Base-by-base conservation (phyloP, 768 basidiomycete species). In the Terana coerulea region DNA sequence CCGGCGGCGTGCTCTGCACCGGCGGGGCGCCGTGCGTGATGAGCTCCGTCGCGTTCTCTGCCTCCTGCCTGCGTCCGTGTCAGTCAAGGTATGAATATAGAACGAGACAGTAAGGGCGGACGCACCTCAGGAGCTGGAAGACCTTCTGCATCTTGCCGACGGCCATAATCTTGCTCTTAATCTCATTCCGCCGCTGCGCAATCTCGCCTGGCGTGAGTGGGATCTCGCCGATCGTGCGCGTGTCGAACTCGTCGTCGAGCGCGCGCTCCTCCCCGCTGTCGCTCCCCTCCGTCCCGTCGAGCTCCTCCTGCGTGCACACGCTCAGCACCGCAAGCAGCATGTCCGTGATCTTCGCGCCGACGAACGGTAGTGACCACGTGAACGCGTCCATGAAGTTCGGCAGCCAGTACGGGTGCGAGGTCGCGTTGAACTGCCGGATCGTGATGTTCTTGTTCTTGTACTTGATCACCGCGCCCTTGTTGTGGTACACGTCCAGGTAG, bases 361-460 rank as follows among this genome's bases (percentile, higher is more conserved):
- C 97, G 63, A 98, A 98, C 0, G 97, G 97, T 53, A 99, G 69
- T 75, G 88, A 91, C 97, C 97, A 99, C 0, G 97, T 98, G 66
- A 99, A 99, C 21, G 95, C 95, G 61, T 98, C 95, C 95, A 98
- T 98, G 64, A 99, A 99, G 69, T 99, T 99, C 3, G 97, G 97
- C 48, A 99, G 73, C 95, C 95, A 98, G 67, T 98, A 98, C 7
- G 81, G 81, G 56, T 84, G 81, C 33, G 79, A 75, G n/a, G 68
- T 68, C n/a, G 65, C 59, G 42, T 70, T 69, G 52, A 64, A 70
- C 52, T 70, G 69, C 37, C 34, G 19, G 53, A 98, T 95, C 46
- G 92, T 97, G 74, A 97, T 94, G 50, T 90, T 94, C 71, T 93
- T 95, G 69, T 93, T 93, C 59, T 88, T 91, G 65, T 98, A 98